Percentiles rank a stretch among this genome's conserved stretches.
Evolutionary conservation across 331 rosid species (phyloP).

Genomic region (Rosa hybrid): DNA sequence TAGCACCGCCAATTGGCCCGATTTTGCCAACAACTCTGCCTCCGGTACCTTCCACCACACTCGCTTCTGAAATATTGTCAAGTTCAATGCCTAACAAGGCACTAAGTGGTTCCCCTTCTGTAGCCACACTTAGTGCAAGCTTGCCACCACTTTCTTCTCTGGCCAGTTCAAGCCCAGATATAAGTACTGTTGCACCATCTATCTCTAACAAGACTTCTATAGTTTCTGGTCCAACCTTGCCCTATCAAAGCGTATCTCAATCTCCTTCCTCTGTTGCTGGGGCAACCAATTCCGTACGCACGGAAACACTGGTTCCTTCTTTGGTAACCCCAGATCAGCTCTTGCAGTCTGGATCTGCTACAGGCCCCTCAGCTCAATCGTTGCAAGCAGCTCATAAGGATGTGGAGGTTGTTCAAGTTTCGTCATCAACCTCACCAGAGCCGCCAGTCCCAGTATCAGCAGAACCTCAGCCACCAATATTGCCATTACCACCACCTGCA

Average conservation of each 20-base stretch:
- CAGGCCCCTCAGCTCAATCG: conserved; percentile 52
- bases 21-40: conserved; percentile 48
- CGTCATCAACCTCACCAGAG: conserved; percentile 48
- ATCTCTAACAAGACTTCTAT: conserved; percentile 52
- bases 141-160: conserved; percentile 50
- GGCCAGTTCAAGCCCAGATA: conserved; percentile 44
- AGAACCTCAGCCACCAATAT: conserved; percentile 77
- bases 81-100: conserved; percentile 54
- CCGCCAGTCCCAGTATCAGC: conserved; percentile 45
- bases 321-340: conserved; percentile 87
- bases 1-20: conserved; percentile 37
- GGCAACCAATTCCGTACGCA: conserved; percentile 47
- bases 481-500: conserved; percentile 69
- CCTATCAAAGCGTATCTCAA: conserved; percentile 63
- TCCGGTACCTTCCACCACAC: conserved; percentile 44
- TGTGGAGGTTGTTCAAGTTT: conserved; percentile 73
- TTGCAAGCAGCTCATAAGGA: conserved; percentile 66
- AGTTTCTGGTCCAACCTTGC: conserved; percentile 48
- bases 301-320: conserved; percentile 55
- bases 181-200: conserved; percentile 42
- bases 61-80: conserved; percentile 56
- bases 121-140: conserved; percentile 38
- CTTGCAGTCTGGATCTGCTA: conserved; percentile 64
- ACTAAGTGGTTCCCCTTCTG: conserved; percentile 41
- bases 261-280: conserved; percentile 49